Conservation (phyloP, 805 yeast species). For the Saccharomycopsis amapae region DNA sequence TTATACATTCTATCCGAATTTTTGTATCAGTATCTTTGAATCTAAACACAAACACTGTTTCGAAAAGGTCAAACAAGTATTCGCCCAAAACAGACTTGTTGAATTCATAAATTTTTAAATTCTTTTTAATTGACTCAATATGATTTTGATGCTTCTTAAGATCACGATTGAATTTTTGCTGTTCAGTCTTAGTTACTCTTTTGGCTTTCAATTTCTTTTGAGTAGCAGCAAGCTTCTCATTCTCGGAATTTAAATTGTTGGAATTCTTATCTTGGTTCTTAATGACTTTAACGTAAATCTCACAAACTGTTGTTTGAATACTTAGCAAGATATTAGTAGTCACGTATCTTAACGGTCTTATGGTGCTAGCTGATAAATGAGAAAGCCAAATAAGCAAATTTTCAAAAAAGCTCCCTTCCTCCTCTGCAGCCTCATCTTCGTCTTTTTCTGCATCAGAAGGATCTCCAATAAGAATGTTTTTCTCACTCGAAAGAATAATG, state of each 20-base stretch:
- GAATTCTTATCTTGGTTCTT: slow-evolving; percentile 37
- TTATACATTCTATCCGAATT: slow-evolving; percentile 65
- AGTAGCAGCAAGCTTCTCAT: slow-evolving; percentile 29
- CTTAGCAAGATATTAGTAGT: slow-evolving; percentile 53
- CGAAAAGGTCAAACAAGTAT: slow-evolving; percentile 57
- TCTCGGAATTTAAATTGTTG: slow-evolving; percentile 34
- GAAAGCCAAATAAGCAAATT: slow-evolving; percentile 69
- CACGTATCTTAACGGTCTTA: slow-evolving; percentile 64
- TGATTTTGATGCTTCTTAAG: slow-evolving; percentile 33
- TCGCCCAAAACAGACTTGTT: slow-evolving; percentile 49
- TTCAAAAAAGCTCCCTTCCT: slow-evolving; percentile 35
- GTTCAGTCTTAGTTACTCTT: slow-evolving; percentile 28
- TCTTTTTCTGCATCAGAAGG: slow-evolving; percentile 29
- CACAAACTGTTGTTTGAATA: slow-evolving; percentile 56
- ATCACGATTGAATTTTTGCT: slow-evolving; percentile 28
- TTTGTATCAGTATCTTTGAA: slow-evolving; percentile 71
- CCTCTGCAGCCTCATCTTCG: slow-evolving; percentile 28
- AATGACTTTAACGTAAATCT: slow-evolving; percentile 34
- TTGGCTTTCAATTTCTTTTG: slow-evolving; percentile 33
- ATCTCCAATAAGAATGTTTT: slow-evolving; percentile 40
- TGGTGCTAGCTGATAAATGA: slow-evolving; percentile 58
- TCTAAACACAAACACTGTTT: slow-evolving; percentile 63
- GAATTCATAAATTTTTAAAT: slow-evolving; percentile 35
- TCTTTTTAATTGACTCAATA: slow-evolving; percentile 39
- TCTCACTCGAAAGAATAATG: slow-evolving; percentile 48